Base-by-base conservation (phyloP, 257 asterid species). In the Paraleonurus japonicus region DNA sequence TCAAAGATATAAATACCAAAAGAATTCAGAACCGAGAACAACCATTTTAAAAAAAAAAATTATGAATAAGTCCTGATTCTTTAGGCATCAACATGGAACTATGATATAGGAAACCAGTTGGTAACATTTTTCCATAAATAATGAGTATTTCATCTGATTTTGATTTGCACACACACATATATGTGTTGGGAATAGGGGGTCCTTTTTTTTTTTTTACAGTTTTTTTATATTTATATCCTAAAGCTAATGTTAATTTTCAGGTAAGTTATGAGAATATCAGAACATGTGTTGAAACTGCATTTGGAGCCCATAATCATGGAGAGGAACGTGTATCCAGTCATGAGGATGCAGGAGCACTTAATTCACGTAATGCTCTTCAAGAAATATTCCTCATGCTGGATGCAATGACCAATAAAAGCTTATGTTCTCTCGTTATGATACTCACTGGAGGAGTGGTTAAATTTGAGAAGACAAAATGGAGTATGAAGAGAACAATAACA, bases 401-500 rank as follows among this genome's bases (percentile, higher is more conserved):
- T 76, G 59, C 65, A 39, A 83, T 93, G 98, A 86, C 88, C 76
- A 83, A 80, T 70, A 81, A 76, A 70, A 92, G 92, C 72, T 71
- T 93, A 70, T 81, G 53, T 75, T 73, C 82, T 76, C 55, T 89
- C 67, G 76, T 72, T 13, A 77, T 73, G 80, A 69, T 81, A 61
- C 87, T 93, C 69, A 81, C 85, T 0, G 90, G 79, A 22, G 88
- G 90, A 53, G 37, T 33, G 13, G 33, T 61, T 78, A 71, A 67
- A 54, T 83, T 80, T 70, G 90, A 78, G 81, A 86, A 89, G 81
- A 82, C 92, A 22, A 80, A 71, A 65, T 57, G 35, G 71, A 65
- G 79, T 59, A 83, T 87, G 87, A 85, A 67, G 79, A 82, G 69
- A 78, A 70, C 69, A 32, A 87, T 93, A 57, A 78, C 48, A 61